Evolutionary conservation across 805 yeast species (phyloP).

Genomic region (Pichia deserticola): DNA sequence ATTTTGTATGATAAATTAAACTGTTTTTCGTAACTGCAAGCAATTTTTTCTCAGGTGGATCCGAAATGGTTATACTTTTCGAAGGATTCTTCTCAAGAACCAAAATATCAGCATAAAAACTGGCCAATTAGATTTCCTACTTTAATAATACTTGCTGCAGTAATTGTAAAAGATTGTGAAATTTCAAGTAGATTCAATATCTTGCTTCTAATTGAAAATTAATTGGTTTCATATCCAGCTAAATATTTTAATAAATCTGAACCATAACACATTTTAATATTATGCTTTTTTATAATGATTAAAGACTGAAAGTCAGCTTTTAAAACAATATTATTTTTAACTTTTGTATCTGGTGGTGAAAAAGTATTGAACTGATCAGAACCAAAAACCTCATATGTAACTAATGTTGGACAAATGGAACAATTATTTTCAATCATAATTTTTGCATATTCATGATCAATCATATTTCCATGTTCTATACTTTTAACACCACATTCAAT

Average conservation of each 20-base stretch:
- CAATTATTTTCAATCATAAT: slow-evolving; percentile 20
- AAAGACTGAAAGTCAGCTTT: slow-evolving; percentile 18
- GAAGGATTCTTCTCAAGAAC: slow-evolving; percentile 22
- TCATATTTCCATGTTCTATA: slow-evolving; percentile 26
- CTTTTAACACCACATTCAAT: slow-evolving; percentile 23
- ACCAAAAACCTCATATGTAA: slow-evolving; percentile 25
- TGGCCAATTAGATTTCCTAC: slow-evolving; percentile 20
- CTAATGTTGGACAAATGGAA: slow-evolving; percentile 24
- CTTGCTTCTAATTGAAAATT: slow-evolving; percentile 21
- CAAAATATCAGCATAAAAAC: slow-evolving; percentile 23
- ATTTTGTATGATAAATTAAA: slow-evolving; percentile 13
- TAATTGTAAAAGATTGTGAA: slow-evolving; percentile 24
- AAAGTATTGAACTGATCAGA: slow-evolving; percentile 21
- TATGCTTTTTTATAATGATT: slow-evolving; percentile 17
- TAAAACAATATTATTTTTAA: slow-evolving; percentile 18
- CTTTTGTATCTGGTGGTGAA: slow-evolving; percentile 14
- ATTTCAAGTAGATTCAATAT: slow-evolving; percentile 20
- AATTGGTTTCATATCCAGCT: slow-evolving; percentile 24
- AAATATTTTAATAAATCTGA: slow-evolving; percentile 23
- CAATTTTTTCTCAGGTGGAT: slow-evolving; percentile 21
- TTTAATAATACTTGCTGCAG: slow-evolving; percentile 20
- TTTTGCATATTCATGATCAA: slow-evolving; percentile 23
- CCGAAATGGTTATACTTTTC: slow-evolving; percentile 19
- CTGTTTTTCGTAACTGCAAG: slow-evolving; percentile 23
- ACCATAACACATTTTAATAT: slow-evolving; percentile 23